phyloP scores from a whole-genome alignment of 108 stramenopile genomes.

The Cyclotella baltica region DNA sequence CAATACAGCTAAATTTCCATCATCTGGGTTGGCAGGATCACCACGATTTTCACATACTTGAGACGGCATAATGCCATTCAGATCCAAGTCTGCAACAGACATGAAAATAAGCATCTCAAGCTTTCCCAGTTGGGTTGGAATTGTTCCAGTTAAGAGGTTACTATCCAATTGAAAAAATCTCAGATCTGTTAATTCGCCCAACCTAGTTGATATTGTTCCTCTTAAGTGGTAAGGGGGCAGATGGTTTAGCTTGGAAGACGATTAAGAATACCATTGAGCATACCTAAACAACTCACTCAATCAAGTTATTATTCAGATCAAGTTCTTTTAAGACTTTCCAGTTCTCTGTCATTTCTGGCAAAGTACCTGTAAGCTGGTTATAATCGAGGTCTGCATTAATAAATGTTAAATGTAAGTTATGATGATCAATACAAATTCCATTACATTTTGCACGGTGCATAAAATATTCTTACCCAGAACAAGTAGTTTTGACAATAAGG shows the following conservation, averaged over 20 bases:
- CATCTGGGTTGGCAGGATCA: constrained; percentile 1
- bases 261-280: background rate
- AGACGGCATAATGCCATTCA: constrained; percentile 65
- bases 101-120: constrained; percentile 53
- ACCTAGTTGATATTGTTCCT: constrained; percentile 57
- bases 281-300: constrained; percentile 32
- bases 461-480: constrained; percentile 4
- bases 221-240: constrained; percentile 46
- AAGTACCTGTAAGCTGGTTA: constrained; percentile 9
- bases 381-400: background rate
- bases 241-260: constrained; percentile 34
- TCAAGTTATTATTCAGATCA: constrained; percentile 66
- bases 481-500: constrained; percentile 31
- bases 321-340: constrained; percentile 32
- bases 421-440: background rate
- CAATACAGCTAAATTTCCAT: constrained; percentile 16
- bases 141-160: constrained; percentile 61
- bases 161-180: constrained; percentile 63
- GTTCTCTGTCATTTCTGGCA: constrained; percentile 1
- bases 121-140: constrained; percentile 58
- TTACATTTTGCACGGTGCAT: background rate
- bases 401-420: background rate
- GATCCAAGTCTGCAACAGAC: constrained; percentile 51
- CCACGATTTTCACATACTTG: constrained; percentile 45
- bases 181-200: constrained; percentile 50